A percentile compares a stretch with the other conserved stretches of the same genome.
These are phyloP conservation scores for Monosporascus sp. DNA, from an alignment of 2,329 filamentous ascomycete genomes.

Conservation along the genomic window DNA sequence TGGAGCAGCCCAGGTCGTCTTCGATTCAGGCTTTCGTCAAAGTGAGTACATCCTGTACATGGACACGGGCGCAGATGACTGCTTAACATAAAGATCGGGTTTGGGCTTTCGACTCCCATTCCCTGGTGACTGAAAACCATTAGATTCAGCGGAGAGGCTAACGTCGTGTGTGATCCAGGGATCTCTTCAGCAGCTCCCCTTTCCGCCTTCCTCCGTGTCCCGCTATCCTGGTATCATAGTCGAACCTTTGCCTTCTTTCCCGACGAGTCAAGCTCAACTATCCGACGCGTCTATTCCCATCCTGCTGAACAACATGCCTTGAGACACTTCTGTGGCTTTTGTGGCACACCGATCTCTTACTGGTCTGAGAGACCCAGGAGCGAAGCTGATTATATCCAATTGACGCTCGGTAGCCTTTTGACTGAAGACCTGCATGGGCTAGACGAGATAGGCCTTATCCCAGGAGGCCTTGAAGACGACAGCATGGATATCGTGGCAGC, in stretches of 20 bases:
- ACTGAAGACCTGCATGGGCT: constrained; percentile 66
- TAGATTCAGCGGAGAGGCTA: constrained; percentile 6
- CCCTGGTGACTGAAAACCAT: neutral
- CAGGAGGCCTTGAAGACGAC: constrained; percentile 32
- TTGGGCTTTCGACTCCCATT: neutral
- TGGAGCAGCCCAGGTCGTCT: constrained; percentile 62
- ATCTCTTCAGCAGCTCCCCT: constrained; percentile 65
- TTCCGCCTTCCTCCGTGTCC: constrained; percentile 77
- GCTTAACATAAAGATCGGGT: neutral
- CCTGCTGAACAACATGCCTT: constrained; percentile 52
- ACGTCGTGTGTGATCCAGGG: constrained; percentile 34
- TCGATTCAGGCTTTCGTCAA: constrained; percentile 64
- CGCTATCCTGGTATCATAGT: constrained; percentile 74
- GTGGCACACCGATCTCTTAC: constrained; percentile 77
- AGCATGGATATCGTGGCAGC: constrained; percentile 20
- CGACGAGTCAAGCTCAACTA: constrained; percentile 66
- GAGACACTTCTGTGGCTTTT: constrained; percentile 86
- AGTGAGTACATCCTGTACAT: constrained; percentile 50
- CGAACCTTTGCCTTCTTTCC: constrained; percentile 69
- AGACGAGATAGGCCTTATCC: constrained; percentile 70
- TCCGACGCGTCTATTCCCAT: constrained; percentile 62
- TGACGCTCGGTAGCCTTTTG: constrained; percentile 73
- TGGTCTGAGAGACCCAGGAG: constrained; percentile 70
- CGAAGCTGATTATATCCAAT: constrained; percentile 72
- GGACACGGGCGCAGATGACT: neutral